These are phyloP conservation scores for Fusarium abutilonis DNA, from an alignment of 2,329 filamentous ascomycete genomes.

Conservation along the genomic window DNA sequence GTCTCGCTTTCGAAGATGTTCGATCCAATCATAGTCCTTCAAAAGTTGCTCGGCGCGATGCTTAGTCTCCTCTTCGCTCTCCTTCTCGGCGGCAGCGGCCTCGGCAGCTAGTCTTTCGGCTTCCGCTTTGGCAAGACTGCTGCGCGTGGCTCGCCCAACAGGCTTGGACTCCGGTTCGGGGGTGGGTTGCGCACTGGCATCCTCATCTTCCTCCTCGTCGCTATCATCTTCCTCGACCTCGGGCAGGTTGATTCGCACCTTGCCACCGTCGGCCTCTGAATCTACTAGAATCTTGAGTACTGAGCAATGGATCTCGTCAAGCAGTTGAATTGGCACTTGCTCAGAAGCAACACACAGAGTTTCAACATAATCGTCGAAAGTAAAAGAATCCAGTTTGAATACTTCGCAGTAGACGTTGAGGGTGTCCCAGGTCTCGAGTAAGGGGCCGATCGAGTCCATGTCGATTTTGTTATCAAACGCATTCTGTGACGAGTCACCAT, in stretches of 20 bases:
- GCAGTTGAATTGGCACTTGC: conserved; percentile 80
- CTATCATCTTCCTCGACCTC: conserved; percentile 78
- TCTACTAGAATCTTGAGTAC: conserved; percentile 88
- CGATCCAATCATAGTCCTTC: conserved; percentile 81
- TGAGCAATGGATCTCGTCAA: conserved; percentile 91
- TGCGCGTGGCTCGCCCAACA: conserved; percentile 78
- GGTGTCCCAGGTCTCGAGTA: conserved; percentile 95
- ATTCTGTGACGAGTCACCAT: conserved; percentile 39
- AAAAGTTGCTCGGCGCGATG: conserved; percentile 83
- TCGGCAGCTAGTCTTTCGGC: conserved; percentile 73
- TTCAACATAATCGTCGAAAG: conserved; percentile 94
- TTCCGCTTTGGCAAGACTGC: conserved; percentile 84
- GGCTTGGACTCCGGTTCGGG: conserved; percentile 78
- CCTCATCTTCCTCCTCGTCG: conserved; percentile 69
- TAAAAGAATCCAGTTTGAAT: conserved; percentile 94
- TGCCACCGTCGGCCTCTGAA: conserved; percentile 77
- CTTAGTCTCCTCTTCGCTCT: conserved; percentile 60
- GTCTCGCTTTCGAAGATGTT: conserved; percentile 82
- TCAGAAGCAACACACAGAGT: conserved; percentile 81
- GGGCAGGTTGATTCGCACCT: conserved; percentile 80
- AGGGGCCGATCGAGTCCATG: conserved; percentile 84
- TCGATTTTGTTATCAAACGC: conserved; percentile 63
- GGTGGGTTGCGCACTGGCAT: conserved; percentile 62
- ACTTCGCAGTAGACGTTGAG: conserved; percentile 98
- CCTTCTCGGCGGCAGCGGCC: conserved; percentile 63